Conservation (phyloP, 306 rosid species). For the Fragaria nilgerrensis region DNA sequence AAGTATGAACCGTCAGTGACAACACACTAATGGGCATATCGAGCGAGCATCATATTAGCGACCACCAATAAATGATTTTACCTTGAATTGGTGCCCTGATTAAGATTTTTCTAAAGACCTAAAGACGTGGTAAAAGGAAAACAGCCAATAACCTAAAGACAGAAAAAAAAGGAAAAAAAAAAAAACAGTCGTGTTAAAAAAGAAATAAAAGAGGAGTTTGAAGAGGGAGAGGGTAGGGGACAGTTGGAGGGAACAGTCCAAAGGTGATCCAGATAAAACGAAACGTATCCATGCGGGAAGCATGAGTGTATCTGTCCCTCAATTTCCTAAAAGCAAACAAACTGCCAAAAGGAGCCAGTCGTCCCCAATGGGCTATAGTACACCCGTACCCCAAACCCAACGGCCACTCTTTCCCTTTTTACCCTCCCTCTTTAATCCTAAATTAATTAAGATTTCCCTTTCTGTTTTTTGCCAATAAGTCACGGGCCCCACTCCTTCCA, state of each 20-base stretch:
- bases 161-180: neutral
- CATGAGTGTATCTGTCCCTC: constrained; percentile 11
- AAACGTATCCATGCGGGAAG: constrained; percentile 21
- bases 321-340: neutral
- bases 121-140: neutral
- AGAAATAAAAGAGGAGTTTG: neutral
- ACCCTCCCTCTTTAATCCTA: neutral
- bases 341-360: constrained; percentile 14
- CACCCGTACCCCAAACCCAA: constrained; percentile 14
- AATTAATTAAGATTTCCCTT: neutral
- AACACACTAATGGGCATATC: neutral
- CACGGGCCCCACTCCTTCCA: constrained; percentile 29
- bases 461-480: neutral
- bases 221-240: neutral
- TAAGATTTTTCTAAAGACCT: neutral
- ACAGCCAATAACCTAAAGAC: neutral
- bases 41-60: neutral
- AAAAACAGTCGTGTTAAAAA: neutral
- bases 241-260: constrained; percentile 1
- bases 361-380: neutral
- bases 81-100: neutral
- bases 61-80: neutral
- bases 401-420: neutral
- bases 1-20: neutral
- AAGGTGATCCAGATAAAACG: neutral